Conservation (phyloP, 768 basidiomycete species). For the Rhizopogon vulgaris region DNA sequence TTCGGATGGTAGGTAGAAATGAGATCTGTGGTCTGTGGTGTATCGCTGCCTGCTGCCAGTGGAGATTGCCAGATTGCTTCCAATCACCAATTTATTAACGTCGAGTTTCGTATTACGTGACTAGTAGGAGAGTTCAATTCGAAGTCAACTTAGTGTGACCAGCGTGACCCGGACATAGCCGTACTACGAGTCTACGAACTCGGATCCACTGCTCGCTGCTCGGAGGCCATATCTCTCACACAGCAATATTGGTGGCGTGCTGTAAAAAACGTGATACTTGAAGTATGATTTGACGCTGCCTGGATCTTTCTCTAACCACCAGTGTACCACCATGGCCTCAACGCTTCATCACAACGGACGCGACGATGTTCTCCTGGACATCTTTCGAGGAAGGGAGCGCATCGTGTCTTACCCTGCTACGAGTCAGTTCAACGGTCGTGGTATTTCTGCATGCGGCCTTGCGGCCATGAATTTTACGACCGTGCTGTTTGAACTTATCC, state of each 20-base stretch:
- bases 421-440: slow-evolving; percentile 47
- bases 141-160: no score
- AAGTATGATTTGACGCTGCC: no score
- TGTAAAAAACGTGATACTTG: no score
- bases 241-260: no score
- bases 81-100: background rate
- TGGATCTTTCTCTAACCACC: background rate
- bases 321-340: slow-evolving; percentile 32
- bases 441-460: slow-evolving; percentile 56
- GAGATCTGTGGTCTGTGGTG: background rate
- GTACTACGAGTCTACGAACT: no score
- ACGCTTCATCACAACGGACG: slow-evolving; percentile 44
- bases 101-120: no score
- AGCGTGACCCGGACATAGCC: no score
- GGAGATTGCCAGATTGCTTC: background rate
- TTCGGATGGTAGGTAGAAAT: background rate
- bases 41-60: slow-evolving; percentile 1
- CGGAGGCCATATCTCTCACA: no score
- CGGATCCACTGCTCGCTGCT: no score
- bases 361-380: slow-evolving; percentile 25
- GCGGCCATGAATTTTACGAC: slow-evolving; percentile 62
- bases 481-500: slow-evolving; percentile 12
- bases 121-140: no score
- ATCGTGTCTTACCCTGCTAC: slow-evolving; percentile 44
- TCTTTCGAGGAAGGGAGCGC: slow-evolving; percentile 26